Evolutionary conservation across 1,284 basidiomycete genomes (phyloP).

Genomic region (Coniferiporia sulphurascens): DNA sequence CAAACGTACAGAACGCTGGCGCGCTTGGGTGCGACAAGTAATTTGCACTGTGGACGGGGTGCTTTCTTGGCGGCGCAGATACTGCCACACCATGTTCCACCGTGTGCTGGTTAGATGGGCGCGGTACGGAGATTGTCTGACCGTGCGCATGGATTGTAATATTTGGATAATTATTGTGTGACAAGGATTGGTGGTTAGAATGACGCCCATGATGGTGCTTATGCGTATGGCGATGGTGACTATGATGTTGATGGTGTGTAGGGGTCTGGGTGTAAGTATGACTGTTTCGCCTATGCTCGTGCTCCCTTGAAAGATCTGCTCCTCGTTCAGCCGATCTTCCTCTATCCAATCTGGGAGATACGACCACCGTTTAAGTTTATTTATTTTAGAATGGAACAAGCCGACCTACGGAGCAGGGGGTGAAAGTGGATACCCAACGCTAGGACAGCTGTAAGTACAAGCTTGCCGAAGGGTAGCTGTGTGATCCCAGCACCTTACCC

Average conservation of each 20-base stretch:
- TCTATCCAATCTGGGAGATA: neutral
- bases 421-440: neutral
- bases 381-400: too few relatives aligned
- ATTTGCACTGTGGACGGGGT: neutral
- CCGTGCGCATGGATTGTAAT: constrained; percentile 9
- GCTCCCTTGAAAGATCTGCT: constrained; percentile 1
- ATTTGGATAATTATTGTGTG: neutral
- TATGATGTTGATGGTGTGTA: neutral
- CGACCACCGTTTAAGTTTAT: too few relatives aligned
- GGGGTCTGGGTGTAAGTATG: neutral
- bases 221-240: neutral
- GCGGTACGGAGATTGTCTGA: constrained; percentile 5
- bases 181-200: neutral
- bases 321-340: constrained; percentile 8
- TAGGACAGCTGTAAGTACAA: neutral
- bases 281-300: neutral
- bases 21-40: neutral
- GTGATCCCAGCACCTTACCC: neutral
- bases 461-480: neutral
- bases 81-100: neutral
- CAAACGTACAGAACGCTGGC: neutral
- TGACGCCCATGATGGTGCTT: constrained; percentile 2
- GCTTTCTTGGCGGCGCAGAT: neutral
- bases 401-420: neutral
- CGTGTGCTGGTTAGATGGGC: neutral